Conservation (phyloP, 2,329 filamentous ascomycete genomes). For the Aspergillus viridinutans region DNA sequence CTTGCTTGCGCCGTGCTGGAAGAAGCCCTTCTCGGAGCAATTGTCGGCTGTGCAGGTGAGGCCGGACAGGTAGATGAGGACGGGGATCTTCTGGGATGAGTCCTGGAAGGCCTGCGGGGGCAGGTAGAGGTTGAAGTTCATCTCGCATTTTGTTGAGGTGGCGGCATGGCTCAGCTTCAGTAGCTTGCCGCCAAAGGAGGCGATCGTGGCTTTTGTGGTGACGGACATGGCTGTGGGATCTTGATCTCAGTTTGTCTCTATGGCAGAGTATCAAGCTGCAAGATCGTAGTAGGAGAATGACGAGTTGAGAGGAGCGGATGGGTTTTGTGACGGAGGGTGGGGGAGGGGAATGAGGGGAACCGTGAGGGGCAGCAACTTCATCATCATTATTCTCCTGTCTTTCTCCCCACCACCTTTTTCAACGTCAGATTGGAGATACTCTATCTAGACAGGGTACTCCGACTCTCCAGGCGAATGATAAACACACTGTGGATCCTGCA, state of each 20-base stretch:
- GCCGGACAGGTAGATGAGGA: constrained; percentile 90
- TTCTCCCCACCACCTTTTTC: constrained; percentile 1
- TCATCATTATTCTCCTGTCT: constrained; percentile 8
- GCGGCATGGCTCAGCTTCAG: constrained; percentile 89
- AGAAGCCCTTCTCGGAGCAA: constrained; percentile 75
- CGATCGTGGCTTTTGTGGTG: constrained; percentile 83
- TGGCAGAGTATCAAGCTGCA: not conserved
- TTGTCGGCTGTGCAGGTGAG: constrained; percentile 91
- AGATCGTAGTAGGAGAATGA: not conserved
- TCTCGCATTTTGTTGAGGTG: constrained; percentile 73
- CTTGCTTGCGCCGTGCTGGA: constrained; percentile 75
- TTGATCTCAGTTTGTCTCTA: not conserved
- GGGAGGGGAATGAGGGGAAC: constrained; percentile 27
- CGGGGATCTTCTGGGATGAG: constrained; percentile 62
- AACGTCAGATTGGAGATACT: not conserved
- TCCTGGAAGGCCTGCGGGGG: constrained; percentile 62
- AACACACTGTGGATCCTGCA: not conserved
- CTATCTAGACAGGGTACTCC: not conserved
- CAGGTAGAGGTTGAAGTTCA: constrained; percentile 90
- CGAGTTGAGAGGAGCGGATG: constrained; percentile 6
- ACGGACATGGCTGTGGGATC: constrained; percentile 63
- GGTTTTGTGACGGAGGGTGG: constrained; percentile 13
- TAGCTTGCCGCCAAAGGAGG: constrained; percentile 88
- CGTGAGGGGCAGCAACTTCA: not conserved
- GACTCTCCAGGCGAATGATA: too few relatives aligned